These are phyloP conservation scores for Saturnispora galanensis DNA, from an alignment of 805 yeast species.

Conservation along the genomic window DNA sequence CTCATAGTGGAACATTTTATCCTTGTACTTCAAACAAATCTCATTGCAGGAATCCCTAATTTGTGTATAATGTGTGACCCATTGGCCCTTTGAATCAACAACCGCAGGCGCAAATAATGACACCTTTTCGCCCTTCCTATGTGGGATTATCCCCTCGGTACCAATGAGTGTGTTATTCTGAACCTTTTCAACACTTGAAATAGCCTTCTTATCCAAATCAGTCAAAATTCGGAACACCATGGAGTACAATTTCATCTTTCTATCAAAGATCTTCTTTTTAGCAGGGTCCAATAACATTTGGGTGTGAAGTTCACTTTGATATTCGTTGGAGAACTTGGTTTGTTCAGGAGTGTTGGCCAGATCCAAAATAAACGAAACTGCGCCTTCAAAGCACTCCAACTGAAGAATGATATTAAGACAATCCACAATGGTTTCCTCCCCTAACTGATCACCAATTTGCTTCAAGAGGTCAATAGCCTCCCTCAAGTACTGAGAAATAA, in stretches of 20 bases:
- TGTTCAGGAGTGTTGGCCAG: conserved; percentile 63
- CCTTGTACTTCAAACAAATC: conserved; percentile 62
- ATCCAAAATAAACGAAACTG: conserved; percentile 70
- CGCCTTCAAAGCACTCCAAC: conserved; percentile 73
- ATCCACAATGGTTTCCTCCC: conserved; percentile 71
- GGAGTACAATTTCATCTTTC: conserved; percentile 53
- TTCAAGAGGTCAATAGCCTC: conserved; percentile 71
- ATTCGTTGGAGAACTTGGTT: conserved; percentile 49
- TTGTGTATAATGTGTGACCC: conserved; percentile 42
- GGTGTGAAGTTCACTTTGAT: conserved; percentile 31
- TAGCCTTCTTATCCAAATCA: conserved; percentile 57
- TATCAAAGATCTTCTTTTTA: conserved; percentile 39
- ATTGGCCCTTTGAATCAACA: conserved; percentile 25
- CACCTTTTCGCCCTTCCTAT: not conserved
- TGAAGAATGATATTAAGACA: conserved; percentile 70
- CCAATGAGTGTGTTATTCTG: conserved; percentile 12
- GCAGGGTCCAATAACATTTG: conserved; percentile 34
- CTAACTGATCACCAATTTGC: conserved; percentile 67
- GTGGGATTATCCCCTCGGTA: conserved; percentile 6
- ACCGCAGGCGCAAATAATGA: conserved; percentile 13
- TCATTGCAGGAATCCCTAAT: conserved; percentile 65
- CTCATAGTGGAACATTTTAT: conserved; percentile 82
- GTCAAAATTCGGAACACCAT: conserved; percentile 67
- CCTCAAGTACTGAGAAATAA: conserved; percentile 36
- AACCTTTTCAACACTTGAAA: conserved; percentile 30